Evolutionary conservation across 2,329 filamentous ascomycete genomes (phyloP).

Genomic region (Microcyclospora tardicrescens): DNA sequence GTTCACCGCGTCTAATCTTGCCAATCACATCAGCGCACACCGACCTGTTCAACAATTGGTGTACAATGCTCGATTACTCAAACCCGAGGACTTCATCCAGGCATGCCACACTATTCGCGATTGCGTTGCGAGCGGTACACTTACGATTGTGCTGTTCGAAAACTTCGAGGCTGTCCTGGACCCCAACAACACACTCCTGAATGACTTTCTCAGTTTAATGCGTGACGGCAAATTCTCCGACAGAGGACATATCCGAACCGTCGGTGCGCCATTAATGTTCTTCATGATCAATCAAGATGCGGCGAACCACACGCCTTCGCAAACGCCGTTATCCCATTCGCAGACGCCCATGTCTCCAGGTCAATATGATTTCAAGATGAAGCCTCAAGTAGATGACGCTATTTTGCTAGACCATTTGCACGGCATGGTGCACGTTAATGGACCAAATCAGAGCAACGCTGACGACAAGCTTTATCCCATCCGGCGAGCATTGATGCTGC

Average conservation of each 20-base stretch:
- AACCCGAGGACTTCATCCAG: constrained; percentile 14
- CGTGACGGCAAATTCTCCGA: constrained; percentile 20
- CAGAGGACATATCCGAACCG: constrained; percentile 13
- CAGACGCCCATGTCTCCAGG: constrained; percentile 15
- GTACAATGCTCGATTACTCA: constrained; percentile 19
- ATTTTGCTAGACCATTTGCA: constrained; percentile 20
- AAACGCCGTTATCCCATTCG: constrained; percentile 8
- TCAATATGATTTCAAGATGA: constrained; percentile 10
- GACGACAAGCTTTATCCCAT: constrained; percentile 20
- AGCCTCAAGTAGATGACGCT: constrained; percentile 14
- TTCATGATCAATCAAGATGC: constrained; percentile 19
- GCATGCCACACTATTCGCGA: constrained; percentile 21
- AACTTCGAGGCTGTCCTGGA: constrained; percentile 21
- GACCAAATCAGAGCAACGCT: constrained; percentile 17
- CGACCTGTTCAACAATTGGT: constrained; percentile 12
- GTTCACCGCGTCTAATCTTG: constrained; percentile 19
- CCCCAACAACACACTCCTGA: constrained; percentile 13
- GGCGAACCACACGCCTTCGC: constrained; percentile 7
- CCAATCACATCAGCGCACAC: constrained; percentile 12
- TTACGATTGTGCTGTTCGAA: constrained; percentile 19
- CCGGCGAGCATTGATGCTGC: constrained; percentile 21
- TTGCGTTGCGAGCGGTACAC: constrained; percentile 12
- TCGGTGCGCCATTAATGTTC: constrained; percentile 20
- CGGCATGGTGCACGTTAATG: constrained; percentile 18
- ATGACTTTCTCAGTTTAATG: constrained; percentile 19